Percentiles rank a stretch among this genome's conserved stretches.
phyloP scores from a whole-genome alignment of 495 filamentous ascomycete genomes.

The Jackrogersella minutella region DNA sequence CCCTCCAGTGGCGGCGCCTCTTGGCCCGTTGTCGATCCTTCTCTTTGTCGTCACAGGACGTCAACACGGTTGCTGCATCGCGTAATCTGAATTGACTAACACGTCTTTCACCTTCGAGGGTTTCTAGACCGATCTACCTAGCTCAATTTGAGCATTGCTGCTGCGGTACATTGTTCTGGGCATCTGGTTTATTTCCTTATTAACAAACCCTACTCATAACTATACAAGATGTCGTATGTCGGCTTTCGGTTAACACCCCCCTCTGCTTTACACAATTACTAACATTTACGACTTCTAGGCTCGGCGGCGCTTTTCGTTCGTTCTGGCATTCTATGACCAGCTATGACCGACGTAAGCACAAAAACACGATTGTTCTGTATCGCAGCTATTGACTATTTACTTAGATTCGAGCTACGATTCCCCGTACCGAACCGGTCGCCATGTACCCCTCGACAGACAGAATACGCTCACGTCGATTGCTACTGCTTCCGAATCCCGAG shows the following conservation, averaged over 20 bases:
- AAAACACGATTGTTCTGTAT: not conserved
- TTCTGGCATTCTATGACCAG: constrained; percentile 98
- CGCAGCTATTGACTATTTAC: constrained; percentile 45
- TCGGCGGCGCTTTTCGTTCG: constrained; percentile 72
- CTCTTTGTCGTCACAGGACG: constrained; percentile 5
- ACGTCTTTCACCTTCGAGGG: not conserved
- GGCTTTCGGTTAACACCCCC: not conserved
- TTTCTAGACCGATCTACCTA: constrained; percentile 5
- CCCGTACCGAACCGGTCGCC: constrained; percentile 81
- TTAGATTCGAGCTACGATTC: constrained; percentile 86
- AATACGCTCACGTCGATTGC: constrained; percentile 80
- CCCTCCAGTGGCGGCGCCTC: constrained; percentile 15
- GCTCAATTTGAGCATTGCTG: constrained; percentile 9
- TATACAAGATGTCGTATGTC: constrained; percentile 42
- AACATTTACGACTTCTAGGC: constrained; percentile 7
- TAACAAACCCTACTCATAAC: not conserved
- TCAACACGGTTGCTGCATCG: constrained; percentile 4
- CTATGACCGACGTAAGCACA: constrained; percentile 63
- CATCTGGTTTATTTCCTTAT: not conserved
- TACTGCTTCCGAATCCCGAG: constrained; percentile 77
- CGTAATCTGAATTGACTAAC: constrained; percentile 17
- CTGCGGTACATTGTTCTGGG: not conserved
- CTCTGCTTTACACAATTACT: not conserved
- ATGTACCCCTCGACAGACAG: constrained; percentile 77
- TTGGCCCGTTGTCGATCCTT: constrained; percentile 31